These are phyloP conservation scores for Closterium sp. DNA, from an alignment of 139 green algal species.

Conservation along the genomic window DNA sequence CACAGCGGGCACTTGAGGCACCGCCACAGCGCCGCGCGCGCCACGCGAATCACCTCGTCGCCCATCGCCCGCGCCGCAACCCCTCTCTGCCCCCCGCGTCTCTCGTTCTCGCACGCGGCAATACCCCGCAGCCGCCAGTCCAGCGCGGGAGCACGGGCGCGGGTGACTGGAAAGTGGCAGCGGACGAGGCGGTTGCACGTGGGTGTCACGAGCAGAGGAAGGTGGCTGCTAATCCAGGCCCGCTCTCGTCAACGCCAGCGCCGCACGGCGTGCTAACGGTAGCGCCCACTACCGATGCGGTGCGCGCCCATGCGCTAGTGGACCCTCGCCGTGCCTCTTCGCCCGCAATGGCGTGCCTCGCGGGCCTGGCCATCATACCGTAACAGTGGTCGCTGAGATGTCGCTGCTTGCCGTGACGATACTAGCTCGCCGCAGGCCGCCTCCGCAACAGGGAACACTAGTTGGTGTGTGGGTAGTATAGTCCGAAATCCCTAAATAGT, in stretches of 20 bases:
- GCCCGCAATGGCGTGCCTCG: too few species aligned
- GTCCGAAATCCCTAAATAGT: too few species aligned
- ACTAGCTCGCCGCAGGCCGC: too few species aligned
- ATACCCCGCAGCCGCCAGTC: background rate
- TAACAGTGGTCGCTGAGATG: too few species aligned
- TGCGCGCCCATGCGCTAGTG: too few species aligned
- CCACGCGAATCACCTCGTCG: background rate
- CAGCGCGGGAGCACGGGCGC: background rate
- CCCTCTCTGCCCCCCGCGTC: background rate
- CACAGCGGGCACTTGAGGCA: conserved; percentile 20
- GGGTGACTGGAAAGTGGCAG: background rate
- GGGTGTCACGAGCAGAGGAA: background rate
- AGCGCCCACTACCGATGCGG: background rate
- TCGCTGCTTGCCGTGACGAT: too few species aligned
- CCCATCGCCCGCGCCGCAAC: background rate
- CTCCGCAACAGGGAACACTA: too few species aligned
- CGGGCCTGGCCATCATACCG: too few species aligned
- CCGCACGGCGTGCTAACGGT: background rate
- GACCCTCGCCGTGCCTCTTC: too few species aligned
- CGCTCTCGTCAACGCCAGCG: background rate
- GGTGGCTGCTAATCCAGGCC: too few species aligned
- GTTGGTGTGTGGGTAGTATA: too few species aligned
- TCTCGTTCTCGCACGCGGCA: background rate
- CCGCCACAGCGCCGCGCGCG: background rate
- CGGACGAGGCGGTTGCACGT: background rate